A percentile compares a stretch with the other conserved stretches of the same genome.
phyloP scores from a whole-genome alignment of 1,139 yeast species.

The Candida smagusa region DNA sequence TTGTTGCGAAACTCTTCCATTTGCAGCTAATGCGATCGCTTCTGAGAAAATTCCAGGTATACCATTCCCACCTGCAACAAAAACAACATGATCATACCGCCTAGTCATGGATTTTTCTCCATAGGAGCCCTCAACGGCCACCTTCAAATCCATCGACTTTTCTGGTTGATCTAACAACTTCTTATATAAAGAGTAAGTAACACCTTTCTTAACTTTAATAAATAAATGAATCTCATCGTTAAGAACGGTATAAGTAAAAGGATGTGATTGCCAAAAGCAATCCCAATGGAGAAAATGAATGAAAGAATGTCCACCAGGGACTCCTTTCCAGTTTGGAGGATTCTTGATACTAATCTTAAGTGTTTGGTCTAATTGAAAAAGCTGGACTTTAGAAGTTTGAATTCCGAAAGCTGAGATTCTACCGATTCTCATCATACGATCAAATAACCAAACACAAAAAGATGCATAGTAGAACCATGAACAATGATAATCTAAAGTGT shows the following conservation, averaged over 20 bases:
- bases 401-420: slow-evolving; percentile 37
- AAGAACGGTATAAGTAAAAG: slow-evolving; percentile 54
- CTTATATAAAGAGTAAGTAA: slow-evolving; percentile 33
- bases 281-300: slow-evolving; percentile 50
- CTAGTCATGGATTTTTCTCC: slow-evolving; percentile 19
- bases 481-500: slow-evolving; percentile 37
- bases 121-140: slow-evolving; percentile 24
- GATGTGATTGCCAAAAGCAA: slow-evolving; percentile 72
- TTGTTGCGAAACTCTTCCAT: slow-evolving; percentile 10
- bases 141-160: slow-evolving; percentile 13
- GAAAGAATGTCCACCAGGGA: slow-evolving; percentile 65
- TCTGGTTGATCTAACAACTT: slow-evolving; percentile 19
- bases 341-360: slow-evolving; percentile 38
- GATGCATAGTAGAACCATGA: slow-evolving; percentile 36
- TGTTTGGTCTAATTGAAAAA: slow-evolving; percentile 34
- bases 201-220: slow-evolving; percentile 46
- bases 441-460: slow-evolving; percentile 43
- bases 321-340: slow-evolving; percentile 40
- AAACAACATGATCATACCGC: slow-evolving; percentile 19
- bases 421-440: slow-evolving; percentile 35
- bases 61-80: slow-evolving; percentile 28
- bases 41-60: slow-evolving; percentile 25
- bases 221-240: slow-evolving; percentile 35
- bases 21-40: slow-evolving; percentile 10
- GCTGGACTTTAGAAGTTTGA: slow-evolving; percentile 31